Conservation (phyloP, 495 filamentous ascomycete species). For the Penicillium roqueforti region DNA sequence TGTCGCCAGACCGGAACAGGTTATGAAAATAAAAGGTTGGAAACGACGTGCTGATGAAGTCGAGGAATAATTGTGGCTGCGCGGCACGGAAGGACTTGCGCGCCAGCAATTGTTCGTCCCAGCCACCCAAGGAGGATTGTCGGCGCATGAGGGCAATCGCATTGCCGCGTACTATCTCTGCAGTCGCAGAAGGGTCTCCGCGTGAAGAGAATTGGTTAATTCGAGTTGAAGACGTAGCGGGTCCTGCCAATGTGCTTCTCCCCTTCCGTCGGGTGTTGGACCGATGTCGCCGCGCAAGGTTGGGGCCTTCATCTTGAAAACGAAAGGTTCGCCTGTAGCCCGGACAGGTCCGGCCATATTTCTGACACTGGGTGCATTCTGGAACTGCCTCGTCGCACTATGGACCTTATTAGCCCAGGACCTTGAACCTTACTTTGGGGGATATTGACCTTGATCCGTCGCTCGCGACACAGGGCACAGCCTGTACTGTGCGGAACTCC, state of each 20-base stretch:
- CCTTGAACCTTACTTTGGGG: background rate
- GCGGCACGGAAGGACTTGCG: constrained; percentile 22
- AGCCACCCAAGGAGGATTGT: constrained; percentile 11
- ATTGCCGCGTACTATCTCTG: constrained; percentile 21
- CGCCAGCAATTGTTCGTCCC: constrained; percentile 26
- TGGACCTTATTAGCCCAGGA: background rate
- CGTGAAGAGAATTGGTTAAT: constrained; percentile 1
- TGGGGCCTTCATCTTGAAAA: constrained; percentile 38
- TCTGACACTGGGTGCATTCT: constrained; percentile 32
- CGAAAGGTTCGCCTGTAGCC: constrained; percentile 34
- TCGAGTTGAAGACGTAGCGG: constrained; percentile 5
- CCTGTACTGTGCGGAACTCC: constrained; percentile 39
- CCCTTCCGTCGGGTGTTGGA: constrained; percentile 12
- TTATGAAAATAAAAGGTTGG: constrained; percentile 34
- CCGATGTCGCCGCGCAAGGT: constrained; percentile 25
- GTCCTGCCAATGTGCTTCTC: constrained; percentile 3
- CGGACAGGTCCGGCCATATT: constrained; percentile 36
- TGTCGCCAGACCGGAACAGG: constrained; percentile 25
- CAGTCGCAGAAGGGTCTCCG: constrained; percentile 11
- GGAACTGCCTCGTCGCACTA: constrained; percentile 37
- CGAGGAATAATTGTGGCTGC: constrained; percentile 25
- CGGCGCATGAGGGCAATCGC: constrained; percentile 27
- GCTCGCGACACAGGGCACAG: constrained; percentile 35
- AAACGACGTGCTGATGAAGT: constrained; percentile 31
- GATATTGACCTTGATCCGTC: constrained; percentile 32